Percentiles rank a stretch among this genome's conserved stretches.
Conservation (phyloP, 345 rosid genomes). For the Brassica rapa region DNA sequence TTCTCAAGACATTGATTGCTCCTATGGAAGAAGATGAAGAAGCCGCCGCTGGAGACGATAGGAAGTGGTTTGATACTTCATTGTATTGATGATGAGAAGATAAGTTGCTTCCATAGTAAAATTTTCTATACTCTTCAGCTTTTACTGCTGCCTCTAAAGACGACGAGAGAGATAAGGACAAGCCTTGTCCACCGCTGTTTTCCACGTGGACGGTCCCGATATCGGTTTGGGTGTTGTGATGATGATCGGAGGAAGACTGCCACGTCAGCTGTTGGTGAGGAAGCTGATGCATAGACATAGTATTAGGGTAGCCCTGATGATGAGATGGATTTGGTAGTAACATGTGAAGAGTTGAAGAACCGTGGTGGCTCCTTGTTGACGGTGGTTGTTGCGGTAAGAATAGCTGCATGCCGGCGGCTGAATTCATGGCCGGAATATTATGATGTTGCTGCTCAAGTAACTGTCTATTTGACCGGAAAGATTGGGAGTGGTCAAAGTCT, state of each 20-base stretch:
- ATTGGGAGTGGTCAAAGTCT: constrained; percentile 38
- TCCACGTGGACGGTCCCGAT: constrained; percentile 58
- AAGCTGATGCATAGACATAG: constrained; percentile 44
- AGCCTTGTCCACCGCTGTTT: constrained; percentile 70
- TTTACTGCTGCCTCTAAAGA: constrained; percentile 78
- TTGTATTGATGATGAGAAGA: neutral
- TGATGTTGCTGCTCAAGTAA: constrained; percentile 58
- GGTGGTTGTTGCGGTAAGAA: constrained; percentile 80
- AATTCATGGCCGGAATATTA: constrained; percentile 53
- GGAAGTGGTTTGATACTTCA: constrained; percentile 39
- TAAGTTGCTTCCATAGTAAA: constrained; percentile 29
- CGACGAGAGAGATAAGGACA: constrained; percentile 80
- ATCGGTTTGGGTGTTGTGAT: constrained; percentile 45
- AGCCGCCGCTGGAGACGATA: constrained; percentile 25
- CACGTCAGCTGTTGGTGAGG: constrained; percentile 60
- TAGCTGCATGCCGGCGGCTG: constrained; percentile 93
- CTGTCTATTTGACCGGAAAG: constrained; percentile 39
- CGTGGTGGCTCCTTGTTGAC: constrained; percentile 45
- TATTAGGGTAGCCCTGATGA: constrained; percentile 46
- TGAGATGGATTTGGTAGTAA: constrained; percentile 67
- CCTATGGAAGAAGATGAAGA: constrained; percentile 53
- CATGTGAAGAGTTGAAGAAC: constrained; percentile 82
- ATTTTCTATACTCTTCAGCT: constrained; percentile 68
- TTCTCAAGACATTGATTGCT: constrained; percentile 64
- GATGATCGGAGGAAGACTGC: constrained; percentile 49